Evolutionary conservation across 768 basidiomycete species (phyloP), one percentile per base, ranked within the genome.

Genomic region (Coprinellus micaceus): DNA sequence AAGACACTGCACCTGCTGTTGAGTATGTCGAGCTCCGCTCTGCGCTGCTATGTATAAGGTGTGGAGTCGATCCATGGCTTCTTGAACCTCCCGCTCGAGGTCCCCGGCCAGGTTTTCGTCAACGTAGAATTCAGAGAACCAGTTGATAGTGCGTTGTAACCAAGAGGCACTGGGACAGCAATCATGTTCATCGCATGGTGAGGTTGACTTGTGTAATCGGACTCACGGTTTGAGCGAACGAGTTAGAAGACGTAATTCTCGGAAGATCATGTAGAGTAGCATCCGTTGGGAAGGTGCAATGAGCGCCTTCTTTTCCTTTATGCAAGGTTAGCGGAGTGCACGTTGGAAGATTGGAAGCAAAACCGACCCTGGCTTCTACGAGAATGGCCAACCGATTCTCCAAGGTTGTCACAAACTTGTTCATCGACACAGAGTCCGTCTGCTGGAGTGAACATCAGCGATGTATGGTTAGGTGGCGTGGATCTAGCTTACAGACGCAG

Each of bases 141-240:
- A 85, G 7, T 68, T 58, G 5, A 81, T 63, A 17, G 75, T 64
- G 36, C 70, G 72, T 13, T 71, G 45, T 36, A 84, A 62, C 82
- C 82, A 84, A 4, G 72, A 54, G n/a, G 76, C 74, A 48, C 81
- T 80, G 51, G 54, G 28, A 15, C 10, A 22, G 26, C 21, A 28
- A 11, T 15, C 41, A 5, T 24, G 12, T 26, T 9, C 22, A 52
- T 29, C 12, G 36, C 26, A 13, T 17, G 7, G 36, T 26, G 33
- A 15, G 44, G 43, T 4, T 22, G 28, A 45, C n/a, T 56, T 41
- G 30, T 11, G 37, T 43, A 45, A 30, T 56, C 4, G 17, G 25
- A 66, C 83, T 41, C 67, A 89, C 87, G 77, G 67, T 67, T 85
- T 88, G 25, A 85, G 65, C 0, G 87, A 88, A 48, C 81, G 76